Base-by-base conservation (phyloP, 2,329 filamentous ascomycete species). In the Purpureocillium lavendulum region DNA sequence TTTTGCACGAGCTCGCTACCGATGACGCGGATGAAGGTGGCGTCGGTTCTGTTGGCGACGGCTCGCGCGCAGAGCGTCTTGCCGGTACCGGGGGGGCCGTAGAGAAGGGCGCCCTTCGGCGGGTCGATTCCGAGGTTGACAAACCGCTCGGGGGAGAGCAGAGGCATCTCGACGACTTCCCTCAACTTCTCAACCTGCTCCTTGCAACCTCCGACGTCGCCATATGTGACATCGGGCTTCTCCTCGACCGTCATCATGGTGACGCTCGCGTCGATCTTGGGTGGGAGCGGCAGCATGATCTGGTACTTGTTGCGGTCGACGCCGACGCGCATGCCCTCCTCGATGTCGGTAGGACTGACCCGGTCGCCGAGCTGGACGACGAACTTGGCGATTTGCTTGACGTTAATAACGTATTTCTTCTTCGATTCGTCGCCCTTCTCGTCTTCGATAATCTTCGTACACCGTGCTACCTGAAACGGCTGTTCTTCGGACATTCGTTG, bases 221-320 rank as follows among this genome's bases (percentile, higher is more conserved):
- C 92, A 55, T 98, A 98, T 46, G 92, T 98, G 45, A 98, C 92
- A 62, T 98, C 92, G 13, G 92, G 92, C 73, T 98, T 98, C 70
- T 98, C 92, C 71, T 98, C 92, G 48, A 98, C 92, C 37, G 92
- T 97, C 92, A 98, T 98, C 92, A 98, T 98, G 30, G 92, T 98
- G 50, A 98, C 92, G 52, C 87, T 95, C 39, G 92, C 90, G 58
- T 98, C 92, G 69, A 98, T 98, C 75, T 97, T 98, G 29, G 92
- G 92, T 33, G 92, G 92, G 40, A 98, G 70, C 29, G 92, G 92
- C 35, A 98, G 75, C 64, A 98, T 81, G 56, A 98, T 98, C 68
- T 98, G 92, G 67, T 98, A 98, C 73, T 98, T 98, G 72, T 94
- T 97, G 42, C 92, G 78, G 65, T 98, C 92, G 60, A 98, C 92